A percentile compares a stretch with the other conserved stretches of the same genome.
phyloP scores from a whole-genome alignment of 2,329 filamentous ascomycete genomes.

The Metarhizium anisopliae region DNA sequence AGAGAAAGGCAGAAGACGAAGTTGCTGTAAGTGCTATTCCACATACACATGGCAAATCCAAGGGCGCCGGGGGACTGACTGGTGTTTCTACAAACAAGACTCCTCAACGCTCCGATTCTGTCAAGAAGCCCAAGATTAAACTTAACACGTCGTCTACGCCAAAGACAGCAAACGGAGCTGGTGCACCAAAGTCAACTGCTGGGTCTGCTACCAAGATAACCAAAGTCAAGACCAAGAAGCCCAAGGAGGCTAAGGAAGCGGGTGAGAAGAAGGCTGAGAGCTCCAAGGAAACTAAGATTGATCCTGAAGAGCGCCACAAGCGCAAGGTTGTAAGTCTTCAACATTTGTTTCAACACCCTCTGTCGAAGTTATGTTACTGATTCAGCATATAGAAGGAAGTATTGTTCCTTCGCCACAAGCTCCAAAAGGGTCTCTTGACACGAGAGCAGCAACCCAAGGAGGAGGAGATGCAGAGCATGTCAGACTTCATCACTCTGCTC shows the following conservation, averaged over 20 bases:
- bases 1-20: conserved; percentile 84
- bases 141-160: conserved; percentile 56
- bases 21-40: conserved; percentile 33
- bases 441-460: conserved; percentile 79
- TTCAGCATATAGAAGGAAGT: conserved; percentile 53
- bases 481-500: conserved; percentile 68
- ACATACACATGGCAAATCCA: neutral
- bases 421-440: conserved; percentile 88
- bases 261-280: conserved; percentile 48
- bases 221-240: conserved; percentile 50
- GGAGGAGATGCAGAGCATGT: conserved; percentile 73
- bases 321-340: conserved; percentile 47
- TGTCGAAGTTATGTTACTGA: neutral
- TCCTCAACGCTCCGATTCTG: conserved; percentile 50
- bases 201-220: conserved; percentile 41
- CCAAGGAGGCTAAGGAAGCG: conserved; percentile 39
- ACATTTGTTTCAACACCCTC: neutral
- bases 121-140: conserved; percentile 62
- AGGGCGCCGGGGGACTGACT: neutral
- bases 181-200: conserved; percentile 46
- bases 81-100: conserved; percentile 28
- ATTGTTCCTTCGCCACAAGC: conserved; percentile 86
- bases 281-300: conserved; percentile 48
- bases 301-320: conserved; percentile 45
- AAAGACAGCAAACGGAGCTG: conserved; percentile 57